Percentiles rank a stretch among this genome's conserved stretches.
Conservation (phyloP, 2,329 filamentous ascomycete species). For the Pseudogymnoascus sp. region DNA sequence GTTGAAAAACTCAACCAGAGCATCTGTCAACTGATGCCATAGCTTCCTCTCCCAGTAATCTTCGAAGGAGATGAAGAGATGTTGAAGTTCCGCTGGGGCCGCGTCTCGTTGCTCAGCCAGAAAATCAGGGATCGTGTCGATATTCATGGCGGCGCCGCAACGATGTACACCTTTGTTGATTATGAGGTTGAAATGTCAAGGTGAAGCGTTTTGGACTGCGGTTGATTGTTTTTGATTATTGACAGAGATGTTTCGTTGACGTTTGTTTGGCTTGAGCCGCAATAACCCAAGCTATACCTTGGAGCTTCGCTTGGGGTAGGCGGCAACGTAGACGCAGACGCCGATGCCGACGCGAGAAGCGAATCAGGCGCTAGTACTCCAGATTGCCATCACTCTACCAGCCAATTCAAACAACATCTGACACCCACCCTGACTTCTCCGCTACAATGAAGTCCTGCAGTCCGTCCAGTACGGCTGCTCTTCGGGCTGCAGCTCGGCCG, state of each 20-base stretch:
- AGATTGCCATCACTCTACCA: background rate
- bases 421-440: constrained; percentile 12
- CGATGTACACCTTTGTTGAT: background rate
- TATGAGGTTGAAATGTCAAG: background rate
- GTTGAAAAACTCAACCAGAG: constrained; percentile 81
- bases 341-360: constrained; percentile 6
- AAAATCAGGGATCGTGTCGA: constrained; percentile 84
- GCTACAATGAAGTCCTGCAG: constrained; percentile 31
- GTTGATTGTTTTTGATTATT: background rate
- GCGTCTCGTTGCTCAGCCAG: constrained; percentile 82
- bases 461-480: constrained; percentile 44
- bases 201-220: background rate
- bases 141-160: constrained; percentile 55
- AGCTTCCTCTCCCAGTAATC: constrained; percentile 97
- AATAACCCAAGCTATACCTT: constrained; percentile 8
- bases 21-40: constrained; percentile 96
- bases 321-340: background rate
- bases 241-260: background rate
- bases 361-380: constrained; percentile 9
- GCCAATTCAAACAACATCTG: background rate
- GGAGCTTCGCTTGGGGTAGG: constrained; percentile 9
- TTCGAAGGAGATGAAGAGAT: constrained; percentile 84
- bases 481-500: constrained; percentile 49
- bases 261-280: constrained; percentile 2
- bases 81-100: constrained; percentile 80